Percentiles rank a stretch among this genome's conserved stretches.
Evolutionary conservation across 2,329 filamentous ascomycete genomes (phyloP).

Genomic region (Colletotrichum sp.): DNA sequence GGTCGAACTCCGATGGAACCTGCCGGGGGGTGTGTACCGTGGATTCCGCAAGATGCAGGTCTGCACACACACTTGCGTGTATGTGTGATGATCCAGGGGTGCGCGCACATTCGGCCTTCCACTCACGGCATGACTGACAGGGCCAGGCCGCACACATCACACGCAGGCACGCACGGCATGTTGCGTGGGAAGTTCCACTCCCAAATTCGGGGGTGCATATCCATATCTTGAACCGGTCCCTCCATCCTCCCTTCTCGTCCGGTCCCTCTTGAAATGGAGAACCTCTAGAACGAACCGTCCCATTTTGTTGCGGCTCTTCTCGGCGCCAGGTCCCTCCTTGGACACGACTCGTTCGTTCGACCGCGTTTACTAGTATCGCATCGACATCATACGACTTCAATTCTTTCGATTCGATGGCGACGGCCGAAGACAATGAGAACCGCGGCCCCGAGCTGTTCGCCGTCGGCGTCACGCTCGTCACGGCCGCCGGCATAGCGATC

Average conservation of each 20-base stretch:
- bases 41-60: not conserved
- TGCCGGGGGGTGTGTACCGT: not conserved
- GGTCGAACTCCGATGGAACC: not conserved
- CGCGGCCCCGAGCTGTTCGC: slow-evolving; percentile 37
- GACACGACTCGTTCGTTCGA: not conserved
- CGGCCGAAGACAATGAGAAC: slow-evolving; percentile 25
- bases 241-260: not conserved
- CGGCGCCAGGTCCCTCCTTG: not conserved
- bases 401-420: not conserved
- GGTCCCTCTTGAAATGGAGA: slow-evolving; percentile 2
- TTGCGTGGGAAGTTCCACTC: not conserved
- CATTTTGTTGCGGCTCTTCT: slow-evolving; percentile 5
- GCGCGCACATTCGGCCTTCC: not conserved
- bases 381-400: not conserved
- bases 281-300: not conserved
- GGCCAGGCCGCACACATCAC: not conserved
- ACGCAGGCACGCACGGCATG: not conserved
- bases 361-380: not conserved
- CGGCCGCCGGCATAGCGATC: slow-evolving; percentile 30
- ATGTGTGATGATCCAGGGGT: not conserved
- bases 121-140: not conserved
- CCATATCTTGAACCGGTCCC: slow-evolving; percentile 13
- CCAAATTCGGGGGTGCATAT: slow-evolving; percentile 1
- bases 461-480: slow-evolving; percentile 33
- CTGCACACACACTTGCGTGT: not conserved